Evolutionary conservation across 2,329 filamentous ascomycete species (phyloP).

Genomic region (Amylocarpus encephaloides): DNA sequence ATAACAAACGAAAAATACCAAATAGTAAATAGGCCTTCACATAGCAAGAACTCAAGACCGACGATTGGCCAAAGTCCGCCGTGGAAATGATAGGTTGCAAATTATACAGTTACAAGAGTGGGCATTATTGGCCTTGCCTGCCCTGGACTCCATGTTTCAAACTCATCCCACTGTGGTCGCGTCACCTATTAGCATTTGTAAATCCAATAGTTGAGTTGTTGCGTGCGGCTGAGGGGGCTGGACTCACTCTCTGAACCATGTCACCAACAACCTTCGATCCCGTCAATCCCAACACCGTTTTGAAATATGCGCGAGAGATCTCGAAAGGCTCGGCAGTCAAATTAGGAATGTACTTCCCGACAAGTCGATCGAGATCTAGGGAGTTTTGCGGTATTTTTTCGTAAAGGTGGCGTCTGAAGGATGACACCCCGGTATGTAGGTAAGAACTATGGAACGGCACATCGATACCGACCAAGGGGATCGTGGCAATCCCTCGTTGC

Average conservation of each 20-base stretch:
- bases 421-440: constrained; percentile 18
- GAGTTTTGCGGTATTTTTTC: constrained; percentile 21
- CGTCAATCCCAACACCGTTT: constrained; percentile 7
- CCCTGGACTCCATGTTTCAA: no score
- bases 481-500: constrained; percentile 28
- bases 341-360: constrained; percentile 33
- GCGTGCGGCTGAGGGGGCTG: no score
- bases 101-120: no score
- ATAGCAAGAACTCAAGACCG: no score
- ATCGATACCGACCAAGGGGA: constrained; percentile 30
- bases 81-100: no score
- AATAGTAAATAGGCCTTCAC: no score
- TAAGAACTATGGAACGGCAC: constrained; percentile 31
- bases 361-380: constrained; percentile 25
- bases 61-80: no score
- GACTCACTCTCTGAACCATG: constrained; percentile 58
- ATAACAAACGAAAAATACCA: no score
- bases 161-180: no score
- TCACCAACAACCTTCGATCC: background rate
- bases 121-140: no score
- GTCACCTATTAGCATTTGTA: no score
- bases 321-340: constrained; percentile 31
- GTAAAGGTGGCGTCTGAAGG: constrained; percentile 21
- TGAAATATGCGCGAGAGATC: constrained; percentile 23
- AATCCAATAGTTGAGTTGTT: no score